A percentile compares a stretch with the other conserved stretches of the same genome.
Evolutionary conservation across 1,139 yeast species (phyloP).

Genomic region (Candida sojae): DNA sequence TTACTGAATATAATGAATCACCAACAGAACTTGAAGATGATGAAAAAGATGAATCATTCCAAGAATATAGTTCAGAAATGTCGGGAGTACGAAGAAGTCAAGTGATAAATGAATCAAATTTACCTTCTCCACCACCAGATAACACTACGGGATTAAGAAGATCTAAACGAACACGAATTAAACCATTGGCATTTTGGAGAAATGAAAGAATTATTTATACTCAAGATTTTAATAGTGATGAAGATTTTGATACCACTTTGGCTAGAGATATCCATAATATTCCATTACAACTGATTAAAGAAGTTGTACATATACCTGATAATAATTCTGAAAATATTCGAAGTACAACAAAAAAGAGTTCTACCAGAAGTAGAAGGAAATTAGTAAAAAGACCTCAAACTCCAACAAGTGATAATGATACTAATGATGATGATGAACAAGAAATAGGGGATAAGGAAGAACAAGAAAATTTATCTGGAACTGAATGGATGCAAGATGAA

Average conservation of each 20-base stretch:
- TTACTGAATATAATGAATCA: conserved; percentile 1
- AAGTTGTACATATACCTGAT: conserved; percentile 55
- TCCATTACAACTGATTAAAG: conserved; percentile 61
- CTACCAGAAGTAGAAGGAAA: conserved; percentile 14
- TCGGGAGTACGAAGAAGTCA: not conserved
- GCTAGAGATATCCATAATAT: conserved; percentile 34
- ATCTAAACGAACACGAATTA: conserved; percentile 65
- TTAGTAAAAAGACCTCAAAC: conserved; percentile 11
- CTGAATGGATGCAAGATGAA: conserved; percentile 59
- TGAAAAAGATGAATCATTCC: not conserved
- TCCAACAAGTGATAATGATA: conserved; percentile 24
- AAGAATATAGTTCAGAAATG: not conserved
- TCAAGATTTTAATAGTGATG: conserved; percentile 31
- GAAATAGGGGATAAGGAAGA: conserved; percentile 21
- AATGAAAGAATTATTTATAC: conserved; percentile 75
- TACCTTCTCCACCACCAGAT: conserved; percentile 51
- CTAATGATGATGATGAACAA: conserved; percentile 44
- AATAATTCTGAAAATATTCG: conserved; percentile 8
- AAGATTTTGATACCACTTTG: conserved; percentile 36
- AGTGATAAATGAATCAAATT: conserved; percentile 31
- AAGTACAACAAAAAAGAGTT: conserved; percentile 13
- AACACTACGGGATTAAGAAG: conserved; percentile 48
- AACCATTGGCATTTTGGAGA: conserved; percentile 85
- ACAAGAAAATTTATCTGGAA: conserved; percentile 26
- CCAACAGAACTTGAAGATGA: not conserved